Percentiles rank a stretch among this genome's conserved stretches.
phyloP scores from a whole-genome alignment of 2,329 filamentous ascomycete species.

The Aspergillus flavus region DNA sequence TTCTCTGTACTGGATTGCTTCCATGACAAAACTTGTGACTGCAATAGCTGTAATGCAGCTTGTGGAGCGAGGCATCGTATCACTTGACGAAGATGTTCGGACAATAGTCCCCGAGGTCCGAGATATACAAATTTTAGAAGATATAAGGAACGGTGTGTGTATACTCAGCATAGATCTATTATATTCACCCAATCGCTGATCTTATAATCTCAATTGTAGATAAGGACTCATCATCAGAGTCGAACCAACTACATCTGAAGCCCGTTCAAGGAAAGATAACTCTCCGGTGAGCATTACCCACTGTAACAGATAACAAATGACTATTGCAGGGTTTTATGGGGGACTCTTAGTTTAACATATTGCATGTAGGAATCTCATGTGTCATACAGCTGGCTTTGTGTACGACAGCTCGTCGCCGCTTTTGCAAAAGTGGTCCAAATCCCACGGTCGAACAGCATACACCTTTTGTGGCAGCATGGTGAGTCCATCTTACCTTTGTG shows the following conservation, averaged over 20 bases:
- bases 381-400: not conserved
- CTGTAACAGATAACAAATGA: not conserved
- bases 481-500: not conserved
- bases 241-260: not conserved
- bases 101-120: not conserved
- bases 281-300: not conserved
- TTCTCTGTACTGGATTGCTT: slow-evolving; percentile 59
- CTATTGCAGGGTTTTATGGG: not conserved
- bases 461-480: not conserved
- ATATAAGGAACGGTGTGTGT: not conserved
- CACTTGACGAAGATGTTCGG: slow-evolving; percentile 36
- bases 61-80: slow-evolving; percentile 42
- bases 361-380: not conserved
- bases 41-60: slow-evolving; percentile 48
- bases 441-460: not conserved
- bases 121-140: not conserved
- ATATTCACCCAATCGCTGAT: not conserved
- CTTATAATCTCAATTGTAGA: not conserved
- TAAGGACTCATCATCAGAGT: not conserved
- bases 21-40: slow-evolving; percentile 47
- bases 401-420: not conserved
- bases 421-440: not conserved
- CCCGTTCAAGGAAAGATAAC: not conserved
- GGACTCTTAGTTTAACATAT: not conserved
- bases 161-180: too few species aligned